Conservation (phyloP, 2,329 filamentous ascomycete genomes). For the Claviceps humidiphila region DNA sequence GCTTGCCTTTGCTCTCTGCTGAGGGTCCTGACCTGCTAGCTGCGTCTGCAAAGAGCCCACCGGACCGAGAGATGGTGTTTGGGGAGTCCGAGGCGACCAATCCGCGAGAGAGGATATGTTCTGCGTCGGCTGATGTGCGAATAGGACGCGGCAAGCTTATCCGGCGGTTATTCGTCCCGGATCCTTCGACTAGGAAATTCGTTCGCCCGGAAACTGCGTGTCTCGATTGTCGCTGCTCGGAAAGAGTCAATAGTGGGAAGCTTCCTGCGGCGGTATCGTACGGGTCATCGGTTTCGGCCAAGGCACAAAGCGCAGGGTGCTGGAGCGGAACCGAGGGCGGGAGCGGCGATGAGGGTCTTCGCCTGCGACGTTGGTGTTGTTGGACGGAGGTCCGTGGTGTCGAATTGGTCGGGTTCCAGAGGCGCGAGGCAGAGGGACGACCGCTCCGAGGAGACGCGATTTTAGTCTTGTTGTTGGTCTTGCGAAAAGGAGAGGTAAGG, state of each 20-base stretch:
- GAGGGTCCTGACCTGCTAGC: neutral
- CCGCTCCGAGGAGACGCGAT: conserved; percentile 19
- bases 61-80: neutral
- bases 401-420: conserved; percentile 50
- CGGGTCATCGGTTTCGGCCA: conserved; percentile 23
- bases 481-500: conserved; percentile 26
- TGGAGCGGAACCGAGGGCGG: conserved; percentile 37
- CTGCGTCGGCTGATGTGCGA: conserved; percentile 40
- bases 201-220: conserved; percentile 29
- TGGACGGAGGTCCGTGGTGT: conserved; percentile 30
- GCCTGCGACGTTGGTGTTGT: conserved; percentile 17
- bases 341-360: conserved; percentile 40
- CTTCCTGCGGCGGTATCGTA: conserved; percentile 28
- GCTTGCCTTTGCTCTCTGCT: conserved; percentile 36
- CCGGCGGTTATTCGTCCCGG: conserved; percentile 31
- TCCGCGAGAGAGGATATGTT: conserved; percentile 22
- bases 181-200: conserved; percentile 38
- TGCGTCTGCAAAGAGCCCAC: neutral
- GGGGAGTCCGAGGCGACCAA: neutral
- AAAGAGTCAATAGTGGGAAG: conserved; percentile 37
- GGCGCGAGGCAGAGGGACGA: conserved; percentile 33
- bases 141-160: conserved; percentile 41
- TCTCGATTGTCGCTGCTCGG: conserved; percentile 34
- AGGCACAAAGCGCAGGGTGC: conserved; percentile 28
- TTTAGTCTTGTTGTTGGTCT: conserved; percentile 21